These are phyloP conservation scores for Camillea tinctor DNA, from an alignment of 2,329 filamentous ascomycete species.

Conservation along the genomic window DNA sequence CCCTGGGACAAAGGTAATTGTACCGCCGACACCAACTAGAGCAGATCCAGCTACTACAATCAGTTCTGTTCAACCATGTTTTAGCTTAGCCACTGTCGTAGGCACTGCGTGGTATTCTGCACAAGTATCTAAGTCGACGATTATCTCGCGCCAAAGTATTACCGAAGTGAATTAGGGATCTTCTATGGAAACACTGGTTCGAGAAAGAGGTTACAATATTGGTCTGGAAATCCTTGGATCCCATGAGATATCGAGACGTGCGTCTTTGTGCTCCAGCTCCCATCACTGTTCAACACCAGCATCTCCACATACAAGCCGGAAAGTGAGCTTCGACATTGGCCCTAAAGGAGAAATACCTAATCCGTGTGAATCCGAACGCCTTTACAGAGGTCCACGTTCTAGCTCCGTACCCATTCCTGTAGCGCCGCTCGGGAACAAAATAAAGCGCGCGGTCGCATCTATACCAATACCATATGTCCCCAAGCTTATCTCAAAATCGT, in stretches of 20 bases:
- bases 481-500: constrained; percentile 23
- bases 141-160: constrained; percentile 33
- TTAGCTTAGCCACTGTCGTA: constrained; percentile 16
- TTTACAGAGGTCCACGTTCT: constrained; percentile 7
- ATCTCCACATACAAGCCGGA: constrained; percentile 7
- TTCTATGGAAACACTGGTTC: constrained; percentile 9
- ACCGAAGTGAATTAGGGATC: constrained; percentile 31
- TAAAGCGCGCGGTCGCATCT: background rate
- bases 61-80: constrained; percentile 26
- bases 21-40: constrained; percentile 19
- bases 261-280: constrained; percentile 6
- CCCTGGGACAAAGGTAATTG: constrained; percentile 18
- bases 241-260: constrained; percentile 3
- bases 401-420: constrained; percentile 21
- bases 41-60: constrained; percentile 33
- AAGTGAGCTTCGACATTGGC: constrained; percentile 1
- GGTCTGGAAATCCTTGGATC: constrained; percentile 1
- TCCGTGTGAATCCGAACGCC: background rate
- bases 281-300: constrained; percentile 13
- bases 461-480: constrained; percentile 26
- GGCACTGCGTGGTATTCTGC: background rate
- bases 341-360: background rate
- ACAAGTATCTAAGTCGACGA: constrained; percentile 20
- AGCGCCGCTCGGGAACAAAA: constrained; percentile 3
- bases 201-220: background rate